Base-by-base conservation (phyloP, 192 early-diverging fungal species). In the Coemansia sp. region DNA sequence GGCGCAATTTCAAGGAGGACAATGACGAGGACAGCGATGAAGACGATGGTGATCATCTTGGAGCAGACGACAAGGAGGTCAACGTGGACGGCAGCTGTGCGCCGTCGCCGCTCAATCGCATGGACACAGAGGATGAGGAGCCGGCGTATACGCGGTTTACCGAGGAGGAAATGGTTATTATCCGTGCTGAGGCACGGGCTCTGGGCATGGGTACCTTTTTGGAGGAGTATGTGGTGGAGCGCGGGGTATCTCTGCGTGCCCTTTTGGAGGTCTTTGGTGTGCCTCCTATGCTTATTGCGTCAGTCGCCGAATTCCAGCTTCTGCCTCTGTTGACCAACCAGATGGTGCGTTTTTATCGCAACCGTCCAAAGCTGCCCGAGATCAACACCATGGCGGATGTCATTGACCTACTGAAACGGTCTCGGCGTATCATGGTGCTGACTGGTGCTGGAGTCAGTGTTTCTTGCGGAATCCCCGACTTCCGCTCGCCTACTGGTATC, bases 381-480 rank as follows among this genome's bases (percentile, higher is more conserved):
- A 50, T 91, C 11, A 84, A 80, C 40, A 83, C 85, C 0, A 40
- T 88, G 5, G 69, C 85, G 5, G 79, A 89, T 26, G 87, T 86
- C 7, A 72, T 85, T 0, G 60, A 77, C 2, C 53, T 90, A n/a
- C 39, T 93, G 1, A 49, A 63, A 19, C 50, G 53, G 10, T 71
- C 84, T 3, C 70, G 77, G 44, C 86, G 85, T 14, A 93, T 97
- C 29, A 81, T 97, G 83, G 86, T 97, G 11, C 73, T 97, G 42
- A 94, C 93, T 1, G 94, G 94, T 7, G 91, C 91, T 5, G 89
- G 92, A 10, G 87, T 69, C 20, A 76, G 72, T 45, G 94, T 96
- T 2, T 93, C 90, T 1, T 96, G 93, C 34, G 95, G 94, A 5
- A 98, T 98, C 32, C 96, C 96, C 0, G 96, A 98, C 53, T 98